phyloP scores from a whole-genome alignment of 257 asterid genomes.

The Penstemon barbatus region DNA sequence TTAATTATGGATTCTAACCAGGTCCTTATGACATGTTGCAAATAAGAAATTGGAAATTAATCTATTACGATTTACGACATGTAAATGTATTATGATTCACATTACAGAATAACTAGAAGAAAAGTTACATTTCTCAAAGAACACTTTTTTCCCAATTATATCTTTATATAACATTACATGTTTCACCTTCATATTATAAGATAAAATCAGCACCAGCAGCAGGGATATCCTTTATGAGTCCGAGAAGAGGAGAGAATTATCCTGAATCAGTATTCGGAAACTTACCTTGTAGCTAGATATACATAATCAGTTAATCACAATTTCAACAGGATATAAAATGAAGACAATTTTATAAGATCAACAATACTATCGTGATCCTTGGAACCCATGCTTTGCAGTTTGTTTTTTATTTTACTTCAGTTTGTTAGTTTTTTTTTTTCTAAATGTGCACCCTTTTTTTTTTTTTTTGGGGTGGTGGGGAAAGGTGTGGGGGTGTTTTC shows the following conservation, averaged over 20 bases:
- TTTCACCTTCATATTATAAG: neutral
- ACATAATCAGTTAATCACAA: neutral
- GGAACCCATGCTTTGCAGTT: constrained; percentile 16
- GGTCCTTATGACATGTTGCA: too few species aligned
- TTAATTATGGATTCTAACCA: too few species aligned
- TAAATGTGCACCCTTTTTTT: neutral
- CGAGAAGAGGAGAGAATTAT: constrained; percentile 7
- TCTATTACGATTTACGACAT: neutral
- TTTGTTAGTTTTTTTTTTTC: neutral
- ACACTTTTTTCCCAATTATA: neutral
- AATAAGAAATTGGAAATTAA: neutral
- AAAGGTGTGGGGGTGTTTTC: neutral
- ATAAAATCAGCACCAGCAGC: constrained; percentile 1
- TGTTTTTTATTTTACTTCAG: neutral
- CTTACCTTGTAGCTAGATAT: neutral
- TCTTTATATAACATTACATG: neutral
- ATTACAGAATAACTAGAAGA: constrained; percentile 5
- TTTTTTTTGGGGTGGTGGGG: too few species aligned
- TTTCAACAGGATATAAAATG: too few species aligned
- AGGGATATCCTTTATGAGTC: constrained; percentile 4
- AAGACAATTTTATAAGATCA: neutral
- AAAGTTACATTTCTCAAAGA: neutral
- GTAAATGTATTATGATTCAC: constrained; percentile 6
- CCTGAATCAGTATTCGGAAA: neutral
- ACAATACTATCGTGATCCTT: constrained; percentile 8